phyloP scores from a whole-genome alignment of 2,329 filamentous ascomycete species.

The Didymella segeticola region DNA sequence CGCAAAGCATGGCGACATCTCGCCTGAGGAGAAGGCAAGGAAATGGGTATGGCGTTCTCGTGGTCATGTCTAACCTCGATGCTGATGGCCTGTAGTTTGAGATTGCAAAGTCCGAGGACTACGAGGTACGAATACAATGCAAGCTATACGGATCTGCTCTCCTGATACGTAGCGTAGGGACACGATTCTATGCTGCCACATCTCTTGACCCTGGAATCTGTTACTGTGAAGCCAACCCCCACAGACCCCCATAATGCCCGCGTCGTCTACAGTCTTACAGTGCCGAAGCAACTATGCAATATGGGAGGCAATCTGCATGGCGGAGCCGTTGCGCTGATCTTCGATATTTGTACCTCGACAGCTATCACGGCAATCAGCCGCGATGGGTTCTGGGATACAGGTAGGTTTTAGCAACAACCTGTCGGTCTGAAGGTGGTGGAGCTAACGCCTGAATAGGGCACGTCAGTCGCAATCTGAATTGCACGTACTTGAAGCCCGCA shows the following conservation, averaged over 20 bases:
- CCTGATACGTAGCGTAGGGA: conserved; percentile 24
- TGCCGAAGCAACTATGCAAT: conserved; percentile 56
- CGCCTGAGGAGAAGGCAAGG: conserved; percentile 30
- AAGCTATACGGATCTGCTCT: background rate
- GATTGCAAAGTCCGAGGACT: conserved; percentile 25
- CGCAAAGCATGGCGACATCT: conserved; percentile 9
- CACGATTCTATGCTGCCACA: conserved; percentile 42
- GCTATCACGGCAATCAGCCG: conserved; percentile 41
- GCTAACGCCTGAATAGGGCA: conserved; percentile 36
- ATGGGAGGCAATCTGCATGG: conserved; percentile 57
- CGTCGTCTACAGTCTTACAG: conserved; percentile 53
- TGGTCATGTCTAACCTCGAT: background rate
- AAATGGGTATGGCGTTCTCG: conserved; percentile 19
- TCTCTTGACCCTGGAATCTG: conserved; percentile 46
- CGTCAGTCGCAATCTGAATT: conserved; percentile 51
- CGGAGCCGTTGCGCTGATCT: conserved; percentile 61
- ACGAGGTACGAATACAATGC: conserved; percentile 26
- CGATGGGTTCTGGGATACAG: conserved; percentile 52
- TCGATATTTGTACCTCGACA: conserved; percentile 60
- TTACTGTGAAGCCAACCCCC: conserved; percentile 35
- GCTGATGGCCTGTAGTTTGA: conserved; percentile 28
- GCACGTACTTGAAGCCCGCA: conserved; percentile 55
- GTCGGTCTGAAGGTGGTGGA: background rate
- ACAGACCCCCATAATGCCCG: conserved; percentile 43
- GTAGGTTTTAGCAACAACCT: background rate